Conservation (phyloP, 2,329 filamentous ascomycete genomes). For the Pseudogymnoascus sp. region DNA sequence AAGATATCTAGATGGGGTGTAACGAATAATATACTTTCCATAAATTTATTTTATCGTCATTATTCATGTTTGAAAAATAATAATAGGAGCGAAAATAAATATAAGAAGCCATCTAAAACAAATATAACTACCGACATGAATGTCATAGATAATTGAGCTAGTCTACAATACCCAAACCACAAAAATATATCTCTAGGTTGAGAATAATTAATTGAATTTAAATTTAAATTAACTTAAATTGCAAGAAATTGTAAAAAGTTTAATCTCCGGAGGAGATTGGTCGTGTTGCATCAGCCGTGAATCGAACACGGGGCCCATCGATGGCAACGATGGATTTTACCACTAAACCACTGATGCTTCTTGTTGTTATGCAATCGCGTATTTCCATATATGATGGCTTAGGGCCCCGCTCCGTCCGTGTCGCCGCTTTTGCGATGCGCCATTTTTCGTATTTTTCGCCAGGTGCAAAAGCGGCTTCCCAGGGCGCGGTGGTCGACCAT, state of each 20-base stretch:
- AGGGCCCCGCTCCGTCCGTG: not conserved
- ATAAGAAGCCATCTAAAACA: not conserved
- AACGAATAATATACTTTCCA: constrained; percentile 8
- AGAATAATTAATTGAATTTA: too few relatives aligned
- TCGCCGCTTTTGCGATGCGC: too few relatives aligned
- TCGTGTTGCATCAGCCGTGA: constrained; percentile 19
- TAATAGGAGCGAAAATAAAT: not conserved
- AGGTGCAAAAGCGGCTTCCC: too few relatives aligned
- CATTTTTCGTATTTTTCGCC: too few relatives aligned
- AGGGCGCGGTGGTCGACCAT: too few relatives aligned
- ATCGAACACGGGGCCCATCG: constrained; percentile 31
- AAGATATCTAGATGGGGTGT: constrained; percentile 5
- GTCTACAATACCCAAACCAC: not conserved
- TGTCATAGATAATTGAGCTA: not conserved
- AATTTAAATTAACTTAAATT: constrained; percentile 16
- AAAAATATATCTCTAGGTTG: not conserved
- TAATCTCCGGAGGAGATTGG: not conserved
- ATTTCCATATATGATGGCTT: not conserved
- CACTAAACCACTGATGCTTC: constrained; percentile 10
- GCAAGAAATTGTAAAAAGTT: not conserved
- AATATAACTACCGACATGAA: not conserved
- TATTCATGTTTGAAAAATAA: not conserved
- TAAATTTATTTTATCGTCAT: not conserved
- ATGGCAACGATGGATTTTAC: constrained; percentile 31
- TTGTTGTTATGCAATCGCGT: not conserved